Conservation (phyloP, 441 rosid genomes). For the Melastoma candidum region DNA sequence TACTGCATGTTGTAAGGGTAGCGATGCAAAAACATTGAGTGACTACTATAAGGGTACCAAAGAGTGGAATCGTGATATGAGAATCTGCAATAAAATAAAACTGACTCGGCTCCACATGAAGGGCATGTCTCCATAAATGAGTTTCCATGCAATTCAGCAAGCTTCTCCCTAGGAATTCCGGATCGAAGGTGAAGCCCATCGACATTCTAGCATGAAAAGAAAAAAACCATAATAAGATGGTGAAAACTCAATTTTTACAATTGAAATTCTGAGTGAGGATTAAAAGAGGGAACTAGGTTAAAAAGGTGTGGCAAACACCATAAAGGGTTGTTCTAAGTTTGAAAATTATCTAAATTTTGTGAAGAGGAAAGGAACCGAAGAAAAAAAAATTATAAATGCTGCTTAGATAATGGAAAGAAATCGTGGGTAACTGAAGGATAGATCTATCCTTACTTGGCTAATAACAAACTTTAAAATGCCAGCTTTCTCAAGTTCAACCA, state of each 20-base stretch:
- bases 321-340: too few species aligned
- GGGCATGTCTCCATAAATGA: slow-evolving; percentile 88
- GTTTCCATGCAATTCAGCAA: slow-evolving; percentile 87
- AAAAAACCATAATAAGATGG: slow-evolving; percentile 2
- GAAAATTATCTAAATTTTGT: too few species aligned
- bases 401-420: background rate
- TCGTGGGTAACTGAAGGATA: slow-evolving; percentile 7
- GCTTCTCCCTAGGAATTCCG: slow-evolving; percentile 94
- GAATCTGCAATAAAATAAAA: slow-evolving; percentile 2
- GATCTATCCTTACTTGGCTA: slow-evolving; percentile 58
- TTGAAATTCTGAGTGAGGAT: too few species aligned
- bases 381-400: background rate
- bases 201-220: slow-evolving; percentile 45
- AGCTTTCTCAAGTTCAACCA: slow-evolving; percentile 84
- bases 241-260: slow-evolving; percentile 3
- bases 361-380: too few species aligned
- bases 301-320: too few species aligned
- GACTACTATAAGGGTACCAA: background rate
- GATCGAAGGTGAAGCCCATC: slow-evolving; percentile 97
- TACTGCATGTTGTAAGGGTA: too few species aligned
- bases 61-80: background rate
- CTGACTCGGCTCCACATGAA: slow-evolving; percentile 82
- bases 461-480: slow-evolving; percentile 77
- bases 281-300: too few species aligned
- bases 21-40: too few species aligned